A percentile compares a stretch with the other conserved stretches of the same genome.
These are phyloP conservation scores for Leccinum subgranulosum DNA, from an alignment of 768 basidiomycete genomes.

Conservation along the genomic window DNA sequence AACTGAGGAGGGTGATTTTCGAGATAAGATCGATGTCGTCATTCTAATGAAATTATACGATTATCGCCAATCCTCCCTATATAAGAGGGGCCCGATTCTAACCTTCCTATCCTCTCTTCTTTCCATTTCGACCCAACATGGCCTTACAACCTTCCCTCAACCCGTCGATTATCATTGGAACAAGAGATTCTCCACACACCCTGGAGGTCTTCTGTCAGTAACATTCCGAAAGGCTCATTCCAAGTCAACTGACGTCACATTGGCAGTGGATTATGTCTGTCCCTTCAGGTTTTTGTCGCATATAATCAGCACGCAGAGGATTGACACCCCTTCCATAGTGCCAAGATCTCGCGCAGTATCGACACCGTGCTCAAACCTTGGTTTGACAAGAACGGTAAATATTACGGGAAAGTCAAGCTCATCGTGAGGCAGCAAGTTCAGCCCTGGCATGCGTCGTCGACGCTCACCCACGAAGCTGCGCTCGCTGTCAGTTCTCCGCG, in stretches of 20 bases:
- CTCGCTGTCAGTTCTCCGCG: constrained; percentile 56
- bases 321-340: constrained; percentile 35
- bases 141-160: constrained; percentile 74
- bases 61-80: background rate
- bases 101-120: background rate
- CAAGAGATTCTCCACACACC: constrained; percentile 61
- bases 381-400: constrained; percentile 55
- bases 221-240: background rate
- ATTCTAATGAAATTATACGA: background rate
- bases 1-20: background rate
- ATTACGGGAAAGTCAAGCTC: constrained; percentile 69
- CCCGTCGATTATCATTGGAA: constrained; percentile 62
- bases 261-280: constrained; percentile 81
- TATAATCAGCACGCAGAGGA: background rate
- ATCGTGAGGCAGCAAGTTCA: constrained; percentile 72
- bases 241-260: background rate
- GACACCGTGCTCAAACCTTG: constrained; percentile 46
- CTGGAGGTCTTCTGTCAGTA: constrained; percentile 73
- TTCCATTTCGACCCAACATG: constrained; percentile 40
- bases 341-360: constrained; percentile 56
- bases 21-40: constrained; percentile 4
- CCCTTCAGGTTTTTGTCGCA: constrained; percentile 58
- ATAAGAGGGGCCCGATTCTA: background rate
- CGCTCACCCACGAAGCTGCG: constrained; percentile 75
- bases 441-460: constrained; percentile 62